These are phyloP conservation scores for Venturia aucupariae DNA, from an alignment of 2,329 filamentous ascomycete species.

Conservation along the genomic window DNA sequence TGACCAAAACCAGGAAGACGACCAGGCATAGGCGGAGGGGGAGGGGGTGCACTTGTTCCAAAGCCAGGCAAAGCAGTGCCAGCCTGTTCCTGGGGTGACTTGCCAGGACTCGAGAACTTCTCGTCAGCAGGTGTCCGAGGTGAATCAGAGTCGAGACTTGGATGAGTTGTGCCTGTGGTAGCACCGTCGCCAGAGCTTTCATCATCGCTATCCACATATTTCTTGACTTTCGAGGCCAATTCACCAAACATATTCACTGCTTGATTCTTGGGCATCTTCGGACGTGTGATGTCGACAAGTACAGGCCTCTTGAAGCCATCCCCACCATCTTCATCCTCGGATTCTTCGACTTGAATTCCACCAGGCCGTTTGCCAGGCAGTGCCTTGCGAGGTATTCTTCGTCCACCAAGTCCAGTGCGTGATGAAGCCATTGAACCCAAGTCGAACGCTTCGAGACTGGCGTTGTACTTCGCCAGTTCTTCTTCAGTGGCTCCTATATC, in stretches of 20 bases:
- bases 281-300: constrained; percentile 57
- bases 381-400: constrained; percentile 24
- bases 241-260: constrained; percentile 60
- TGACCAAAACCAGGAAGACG: constrained; percentile 20
- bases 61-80: constrained; percentile 30
- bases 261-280: constrained; percentile 53
- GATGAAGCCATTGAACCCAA: constrained; percentile 37
- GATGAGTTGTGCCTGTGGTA: constrained; percentile 66
- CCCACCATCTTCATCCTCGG: constrained; percentile 28
- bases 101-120: constrained; percentile 41
- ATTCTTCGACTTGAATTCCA: neutral
- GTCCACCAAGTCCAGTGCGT: constrained; percentile 1
- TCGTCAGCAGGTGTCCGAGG: constrained; percentile 57
- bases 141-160: constrained; percentile 62
- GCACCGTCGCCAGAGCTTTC: constrained; percentile 56
- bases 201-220: constrained; percentile 63
- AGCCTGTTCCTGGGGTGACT: constrained; percentile 1
- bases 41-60: constrained; percentile 30
- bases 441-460: constrained; percentile 20
- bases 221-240: constrained; percentile 66
- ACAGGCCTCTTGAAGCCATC: constrained; percentile 64
- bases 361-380: neutral
- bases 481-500: constrained; percentile 38
- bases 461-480: constrained; percentile 31
- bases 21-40: constrained; percentile 21